Base-by-base conservation (phyloP, 2,329 filamentous ascomycete species). In the Phyllachora maydis region DNA sequence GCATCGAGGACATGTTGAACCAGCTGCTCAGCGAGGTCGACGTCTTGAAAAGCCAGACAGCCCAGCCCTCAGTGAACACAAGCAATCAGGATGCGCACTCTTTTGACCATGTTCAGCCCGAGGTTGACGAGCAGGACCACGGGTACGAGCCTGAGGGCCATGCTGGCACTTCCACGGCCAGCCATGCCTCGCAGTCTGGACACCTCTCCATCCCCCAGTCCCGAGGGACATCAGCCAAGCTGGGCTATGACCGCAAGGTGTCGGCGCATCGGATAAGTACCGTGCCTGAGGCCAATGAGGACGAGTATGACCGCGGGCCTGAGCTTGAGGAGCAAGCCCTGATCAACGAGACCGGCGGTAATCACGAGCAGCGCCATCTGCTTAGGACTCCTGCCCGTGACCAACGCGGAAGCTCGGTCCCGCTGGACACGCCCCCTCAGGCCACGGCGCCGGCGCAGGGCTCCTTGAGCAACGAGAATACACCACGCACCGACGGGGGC, bases 1-100 rank as follows among this genome's bases (percentile, higher is more conserved):
- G 81, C 36, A 92, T 93, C 31, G 79, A 88, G 45, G 75, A 79
- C 30, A 85, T 88, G 75, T 63, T 98, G 16, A 77, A 88, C 45
- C 82, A 92, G 41, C 63, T 98, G 12, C 65, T 98, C 11, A 76
- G 71, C 23, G 88, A 98, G 42, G 83, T 98, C 5, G 85, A 95
- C 42, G 76, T 67, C 22, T 56, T 88, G 28, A 79, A 82, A 40
- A 62, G 55, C 6, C 62, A 67, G 35, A 61, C 57, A 4, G 56
- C 52, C 2, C 44, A 46, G 8, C 35, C 41, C 8, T 35, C 30
- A n/a, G 30, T 29, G 8, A 46, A 41, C 10, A 44, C 42, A 22
- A 53, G 49, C 28, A 74, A 65, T 32, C 53, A 68, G 7, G 54
- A 49, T 18, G 64, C 59, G 5, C 56, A 51, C 13, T 81, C 77